Evolutionary conservation across 2,329 filamentous ascomycete genomes (phyloP).

Genomic region (Pseudocercospora musae): DNA sequence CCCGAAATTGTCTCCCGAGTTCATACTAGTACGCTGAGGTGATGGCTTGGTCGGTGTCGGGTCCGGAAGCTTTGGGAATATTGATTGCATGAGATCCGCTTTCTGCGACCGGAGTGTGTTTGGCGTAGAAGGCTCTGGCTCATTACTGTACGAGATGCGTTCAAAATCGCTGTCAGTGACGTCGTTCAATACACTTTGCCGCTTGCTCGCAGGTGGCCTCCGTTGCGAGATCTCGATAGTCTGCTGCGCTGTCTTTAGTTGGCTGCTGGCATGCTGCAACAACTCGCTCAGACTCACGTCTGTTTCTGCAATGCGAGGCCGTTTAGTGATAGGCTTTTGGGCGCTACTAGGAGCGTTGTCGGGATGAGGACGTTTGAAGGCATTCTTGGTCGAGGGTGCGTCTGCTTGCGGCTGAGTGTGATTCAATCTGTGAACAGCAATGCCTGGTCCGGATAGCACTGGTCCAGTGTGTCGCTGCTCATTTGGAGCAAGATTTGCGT

Average conservation of each 20-base stretch:
- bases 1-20: conserved; percentile 2
- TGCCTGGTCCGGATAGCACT: neutral
- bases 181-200: neutral
- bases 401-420: neutral
- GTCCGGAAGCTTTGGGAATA: neutral
- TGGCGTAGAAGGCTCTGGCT: conserved; percentile 6
- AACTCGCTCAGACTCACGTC: neutral
- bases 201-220: neutral
- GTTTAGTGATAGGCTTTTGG: neutral
- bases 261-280: neutral
- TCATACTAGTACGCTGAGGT: neutral
- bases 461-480: neutral
- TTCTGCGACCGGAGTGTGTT: neutral
- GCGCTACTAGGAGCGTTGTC: neutral
- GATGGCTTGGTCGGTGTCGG: neutral
- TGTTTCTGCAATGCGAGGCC: neutral
- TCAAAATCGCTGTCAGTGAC: conserved; percentile 4
- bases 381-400: neutral
- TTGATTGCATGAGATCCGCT: neutral
- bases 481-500: neutral
- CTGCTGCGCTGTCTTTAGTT: neutral
- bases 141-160: conserved; percentile 10
- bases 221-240: neutral
- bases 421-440: neutral
- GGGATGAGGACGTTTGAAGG: neutral